Evolutionary conservation across 805 yeast species (phyloP), one percentile per base, ranked within the genome.

Genomic region (Sungouiozyma intestinalis): DNA sequence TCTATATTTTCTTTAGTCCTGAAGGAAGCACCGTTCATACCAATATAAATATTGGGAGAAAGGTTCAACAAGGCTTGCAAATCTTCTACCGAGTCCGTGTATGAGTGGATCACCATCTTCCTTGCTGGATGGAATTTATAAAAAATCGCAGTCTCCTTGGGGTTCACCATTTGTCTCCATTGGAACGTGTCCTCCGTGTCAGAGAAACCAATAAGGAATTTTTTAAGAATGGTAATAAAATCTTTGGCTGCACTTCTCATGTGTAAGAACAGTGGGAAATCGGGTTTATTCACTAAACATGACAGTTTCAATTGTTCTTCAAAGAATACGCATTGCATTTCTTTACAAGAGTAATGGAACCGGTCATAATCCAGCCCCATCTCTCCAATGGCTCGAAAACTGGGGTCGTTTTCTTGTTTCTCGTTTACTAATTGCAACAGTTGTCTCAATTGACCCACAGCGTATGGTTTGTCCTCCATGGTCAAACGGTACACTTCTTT

Each of bases 291-390:
- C 5, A 39, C 33, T 11, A 60, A 39, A 40, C 65, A 62, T 20
- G 59, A 49, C 15, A 85, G 59, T 42, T 83, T 80, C 46, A 92
- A 68, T 61, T 92, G 99, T 47, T 68, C 67, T 47, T 69, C 71
- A 55, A 92, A 92, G 63, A 76, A 83, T 19, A 68, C 54, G 33
- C 65, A 50, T 59, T 92, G 99, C 47, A 76, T 73, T 5, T 74
- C 79, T 43, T 69, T 76, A 2, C 83, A 67, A 0, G 96, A 76
- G 54, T 77, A 83, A 51, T 84, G 80, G 40, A 92, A 65, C 45
- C 99, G 67, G 61, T 92, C 99, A 58, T 88, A 90, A 58, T 92
- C 99, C 38, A 92, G 67, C 0, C 99, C 99, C 40, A 92, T 77
- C 63, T 92, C 99, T 13, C 99, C 99, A 64, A 88, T 81, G 1